A percentile compares a stretch with the other conserved stretches of the same genome.
Conservation (phyloP, 208 protist genomes). For the Leishmania lainsoni region DNA sequence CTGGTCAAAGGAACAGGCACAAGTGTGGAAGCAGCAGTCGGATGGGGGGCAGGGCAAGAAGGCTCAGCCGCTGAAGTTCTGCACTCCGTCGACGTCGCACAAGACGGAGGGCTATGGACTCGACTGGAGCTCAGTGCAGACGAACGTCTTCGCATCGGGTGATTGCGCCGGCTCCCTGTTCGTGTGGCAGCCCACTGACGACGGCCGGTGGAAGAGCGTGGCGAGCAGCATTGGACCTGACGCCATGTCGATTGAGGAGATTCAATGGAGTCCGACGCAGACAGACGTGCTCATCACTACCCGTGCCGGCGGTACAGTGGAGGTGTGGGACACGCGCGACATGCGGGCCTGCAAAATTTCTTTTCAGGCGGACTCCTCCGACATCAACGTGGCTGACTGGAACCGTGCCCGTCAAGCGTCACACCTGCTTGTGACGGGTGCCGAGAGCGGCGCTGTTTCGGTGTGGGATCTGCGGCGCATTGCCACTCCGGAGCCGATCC, state of each 20-base stretch:
- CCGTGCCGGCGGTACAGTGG: slow-evolving; percentile 75
- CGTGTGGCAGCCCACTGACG: slow-evolving; percentile 83
- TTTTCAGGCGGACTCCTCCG: slow-evolving; percentile 84
- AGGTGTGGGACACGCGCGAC: slow-evolving; percentile 94
- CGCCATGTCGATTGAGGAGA: slow-evolving; percentile 94
- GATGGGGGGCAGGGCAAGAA: slow-evolving; percentile 14
- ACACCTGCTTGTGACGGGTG: slow-evolving; percentile 96
- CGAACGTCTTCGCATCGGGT: slow-evolving; percentile 85
- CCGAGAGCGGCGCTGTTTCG: slow-evolving; percentile 96
- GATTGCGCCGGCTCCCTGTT: slow-evolving; percentile 94
- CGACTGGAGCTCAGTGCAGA: slow-evolving; percentile 93
- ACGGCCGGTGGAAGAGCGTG: slow-evolving; percentile 76
- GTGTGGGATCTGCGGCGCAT: slow-evolving; percentile 98
- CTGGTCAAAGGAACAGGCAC: slow-evolving; percentile 82
- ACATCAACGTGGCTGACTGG: slow-evolving; percentile 99
- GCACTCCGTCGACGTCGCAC: slow-evolving; percentile 84
- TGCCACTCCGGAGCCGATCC: slow-evolving; percentile 55
- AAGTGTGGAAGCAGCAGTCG: slow-evolving; percentile 44
- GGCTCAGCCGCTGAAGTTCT: slow-evolving; percentile 64
- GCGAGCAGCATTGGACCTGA: slow-evolving; percentile 55
- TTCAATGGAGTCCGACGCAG: slow-evolving; percentile 97
- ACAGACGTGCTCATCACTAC: slow-evolving; percentile 85
- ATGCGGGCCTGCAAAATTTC: slow-evolving; percentile 73
- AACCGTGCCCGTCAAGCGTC: slow-evolving; percentile 87
- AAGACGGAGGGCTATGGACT: slow-evolving; percentile 96